Base-by-base conservation (phyloP, 164 flowering plant species). In the Vitis labrusca region DNA sequence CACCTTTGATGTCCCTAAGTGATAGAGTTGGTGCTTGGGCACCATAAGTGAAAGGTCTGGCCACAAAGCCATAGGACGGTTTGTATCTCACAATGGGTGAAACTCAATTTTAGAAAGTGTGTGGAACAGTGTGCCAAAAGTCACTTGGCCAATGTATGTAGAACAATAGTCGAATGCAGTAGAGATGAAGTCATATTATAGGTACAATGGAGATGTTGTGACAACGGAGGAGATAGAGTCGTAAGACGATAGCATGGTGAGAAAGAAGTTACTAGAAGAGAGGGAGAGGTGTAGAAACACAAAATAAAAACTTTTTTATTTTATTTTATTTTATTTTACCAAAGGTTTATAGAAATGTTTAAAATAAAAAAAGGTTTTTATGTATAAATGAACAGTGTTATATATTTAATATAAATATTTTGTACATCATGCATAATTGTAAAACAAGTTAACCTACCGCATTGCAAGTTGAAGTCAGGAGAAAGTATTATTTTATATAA, bases 41-140 rank as follows among this genome's bases (percentile, higher is more conserved):
- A 12, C 75, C 77, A n/a, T 79, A 78, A 52, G 67, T 58, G 61
- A 50, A 8, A 1, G 44, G 77, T 0, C 62, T 80, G 55, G 74
- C 52, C 78, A 80, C 58, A 19, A 3, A 8, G 73, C 83, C 4
- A 56, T 77, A 0, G 80, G 76, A 9, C 80, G 83, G 56, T 80
- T 80, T 50, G 70, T 80, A 14, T 80, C 83, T 2, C 83, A 80
- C 48, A 77, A 80, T 16, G 80, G 80, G 2, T 80, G 80, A 80
- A 80, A 80, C 68, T 80, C 83, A 3, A 61, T 63, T 0, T 10
- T 80, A 48, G 83, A 80, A 68, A 74, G 78, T 66, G 2, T 80
- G 14, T 76, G 80, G 77, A 19, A 30, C 52, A 78, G 78, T 2
- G 78, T 77, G 11, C 83, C 83, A 15, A 69, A 69, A 1, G 73